Base-by-base conservation (phyloP, 2,329 filamentous ascomycete genomes). In the Parastagonospora nodorum region DNA sequence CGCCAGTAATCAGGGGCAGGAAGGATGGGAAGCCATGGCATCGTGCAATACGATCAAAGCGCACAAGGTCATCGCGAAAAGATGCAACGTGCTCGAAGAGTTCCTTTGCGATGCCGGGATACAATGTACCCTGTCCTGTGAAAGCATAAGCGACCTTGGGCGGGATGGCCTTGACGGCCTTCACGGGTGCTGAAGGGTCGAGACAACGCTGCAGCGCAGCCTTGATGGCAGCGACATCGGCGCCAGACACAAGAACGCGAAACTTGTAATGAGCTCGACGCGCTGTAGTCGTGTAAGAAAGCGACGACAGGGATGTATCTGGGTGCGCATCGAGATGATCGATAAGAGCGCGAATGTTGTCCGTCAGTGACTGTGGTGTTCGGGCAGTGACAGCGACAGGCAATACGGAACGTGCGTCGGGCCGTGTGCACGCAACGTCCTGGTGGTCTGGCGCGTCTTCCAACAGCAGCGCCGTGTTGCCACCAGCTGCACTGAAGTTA, bases 401-500 rank as follows among this genome's bases (percentile, higher is more conserved):
- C 9, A 59, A 59, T 2, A 15, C 27, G 2, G 16, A 11, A 9
- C 65, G 57, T 1, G 58, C 60, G 2, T 63, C 38, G 9, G 47
- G 46, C 19, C 5, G 27, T 31, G 44, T 24, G 14, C 40, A 19
- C 15, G 4, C 12, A 7, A 27, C 19, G 5, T 41, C 19, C 14
- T 27, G 19, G 9, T 29, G 24, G 9, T 36, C 35, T 2, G 53
- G 55, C 5, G 58, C 51, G 55, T 64, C 65, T 45, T 62, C 56
- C 12, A 74, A 16, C 2, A 71, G 30, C 11, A 74, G 39, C 2
- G 62, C 48, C 1, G 71, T 70, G 45, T 75, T 75, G 4, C 73
- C 72, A 11, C 74, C 74, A 8, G 71, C 65, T 2, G 74, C 74
- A 31, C 64, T 56, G 51, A 75, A 76, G 49, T 73, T 75, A 56